Evolutionary conservation across 495 filamentous ascomycete genomes (phyloP).

Genomic region (Hyaloscypha variabilis): DNA sequence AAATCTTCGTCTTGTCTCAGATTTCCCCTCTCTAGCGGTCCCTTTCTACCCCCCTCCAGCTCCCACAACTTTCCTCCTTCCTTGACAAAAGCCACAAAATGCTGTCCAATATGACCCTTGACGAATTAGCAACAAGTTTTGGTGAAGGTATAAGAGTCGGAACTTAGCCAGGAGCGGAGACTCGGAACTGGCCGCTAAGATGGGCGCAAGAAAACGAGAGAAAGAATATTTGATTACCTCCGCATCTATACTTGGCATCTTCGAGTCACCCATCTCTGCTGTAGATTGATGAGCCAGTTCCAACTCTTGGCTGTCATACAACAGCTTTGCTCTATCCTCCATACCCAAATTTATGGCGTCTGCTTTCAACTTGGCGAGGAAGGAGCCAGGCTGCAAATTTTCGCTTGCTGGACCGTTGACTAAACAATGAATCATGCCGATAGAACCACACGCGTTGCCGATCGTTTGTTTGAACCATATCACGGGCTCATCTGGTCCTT

Average conservation of each 20-base stretch:
- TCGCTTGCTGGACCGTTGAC: slow-evolving; percentile 59
- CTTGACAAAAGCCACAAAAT: slow-evolving; percentile 81
- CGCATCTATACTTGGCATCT: slow-evolving; percentile 51
- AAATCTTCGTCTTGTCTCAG: slow-evolving; percentile 68
- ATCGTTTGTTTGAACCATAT: slow-evolving; percentile 90
- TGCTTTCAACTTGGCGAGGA: slow-evolving; percentile 49
- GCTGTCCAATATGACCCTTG: slow-evolving; percentile 49
- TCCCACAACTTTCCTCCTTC: slow-evolving; percentile 74
- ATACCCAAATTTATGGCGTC: slow-evolving; percentile 50
- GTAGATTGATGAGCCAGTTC: slow-evolving; percentile 72
- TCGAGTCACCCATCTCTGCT: slow-evolving; percentile 67
- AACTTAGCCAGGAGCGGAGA: too few species aligned
- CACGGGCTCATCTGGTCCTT: slow-evolving; percentile 50
- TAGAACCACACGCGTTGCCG: slow-evolving; percentile 78
- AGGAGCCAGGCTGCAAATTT: slow-evolving; percentile 46
- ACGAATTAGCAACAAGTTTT: too few species aligned
- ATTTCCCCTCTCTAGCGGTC: slow-evolving; percentile 70
- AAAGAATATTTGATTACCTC: too few species aligned
- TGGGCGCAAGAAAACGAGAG: too few species aligned
- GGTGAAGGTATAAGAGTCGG: too few species aligned
- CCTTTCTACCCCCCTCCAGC: slow-evolving; percentile 72
- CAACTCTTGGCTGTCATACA: slow-evolving; percentile 70
- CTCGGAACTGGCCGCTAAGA: too few species aligned
- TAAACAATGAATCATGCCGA: slow-evolving; percentile 76
- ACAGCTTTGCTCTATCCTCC: slow-evolving; percentile 62